Conservation (phyloP, 1,284 basidiomycete genomes). For the Leucoagaricus sp. region DNA sequence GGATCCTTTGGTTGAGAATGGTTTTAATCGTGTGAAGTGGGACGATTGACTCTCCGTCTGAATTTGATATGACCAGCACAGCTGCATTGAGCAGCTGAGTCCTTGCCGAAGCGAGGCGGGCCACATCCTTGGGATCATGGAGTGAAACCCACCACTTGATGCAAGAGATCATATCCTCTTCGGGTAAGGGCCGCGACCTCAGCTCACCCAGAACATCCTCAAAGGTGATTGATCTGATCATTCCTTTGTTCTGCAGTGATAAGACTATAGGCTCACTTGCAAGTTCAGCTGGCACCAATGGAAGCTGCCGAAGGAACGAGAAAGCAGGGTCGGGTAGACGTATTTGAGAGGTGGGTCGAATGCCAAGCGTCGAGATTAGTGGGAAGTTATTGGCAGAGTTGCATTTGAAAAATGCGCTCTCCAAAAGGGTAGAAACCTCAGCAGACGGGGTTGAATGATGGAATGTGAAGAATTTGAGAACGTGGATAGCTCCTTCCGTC, state of each 20-base stretch:
- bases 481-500: slow-evolving; percentile 73
- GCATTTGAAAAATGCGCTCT: slow-evolving; percentile 83
- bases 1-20: slow-evolving; percentile 72
- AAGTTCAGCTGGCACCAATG: slow-evolving; percentile 73
- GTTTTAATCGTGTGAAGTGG: slow-evolving; percentile 72
- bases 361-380: slow-evolving; percentile 81
- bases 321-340: slow-evolving; percentile 81
- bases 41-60: slow-evolving; percentile 53
- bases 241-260: slow-evolving; percentile 62
- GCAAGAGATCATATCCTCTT: slow-evolving; percentile 81
- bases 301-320: slow-evolving; percentile 80
- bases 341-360: slow-evolving; percentile 71
- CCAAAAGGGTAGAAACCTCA: slow-evolving; percentile 80
- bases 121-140: slow-evolving; percentile 35
- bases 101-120: slow-evolving; percentile 50
- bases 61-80: slow-evolving; percentile 52
- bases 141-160: slow-evolving; percentile 88
- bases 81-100: slow-evolving; percentile 71
- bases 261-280: slow-evolving; percentile 74
- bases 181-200: slow-evolving; percentile 66
- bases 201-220: slow-evolving; percentile 88
- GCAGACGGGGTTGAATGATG: slow-evolving; percentile 84
- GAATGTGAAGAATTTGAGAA: slow-evolving; percentile 90
- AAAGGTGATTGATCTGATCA: slow-evolving; percentile 85
- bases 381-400: slow-evolving; percentile 52